Percentiles rank a stretch among this genome's conserved stretches.
These are phyloP conservation scores for Coemansia furcata DNA, from an alignment of 192 early-diverging fungal species.

Conservation along the genomic window DNA sequence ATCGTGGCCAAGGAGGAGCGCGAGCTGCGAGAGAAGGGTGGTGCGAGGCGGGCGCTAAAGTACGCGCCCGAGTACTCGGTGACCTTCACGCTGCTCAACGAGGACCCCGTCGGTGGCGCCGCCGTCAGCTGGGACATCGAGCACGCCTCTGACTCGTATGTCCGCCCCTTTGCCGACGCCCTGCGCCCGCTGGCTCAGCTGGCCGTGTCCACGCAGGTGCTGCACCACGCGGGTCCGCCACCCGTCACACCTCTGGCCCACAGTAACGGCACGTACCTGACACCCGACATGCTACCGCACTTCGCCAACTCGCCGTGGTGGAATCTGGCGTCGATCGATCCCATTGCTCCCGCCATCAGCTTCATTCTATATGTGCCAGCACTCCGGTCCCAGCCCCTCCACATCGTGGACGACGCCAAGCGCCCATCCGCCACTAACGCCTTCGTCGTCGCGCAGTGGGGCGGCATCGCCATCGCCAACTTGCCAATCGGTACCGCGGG, in stretches of 20 bases:
- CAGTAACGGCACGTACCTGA: slow-evolving; percentile 53
- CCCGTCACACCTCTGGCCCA: slow-evolving; percentile 60
- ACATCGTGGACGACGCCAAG: slow-evolving; percentile 53
- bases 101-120: slow-evolving; percentile 63
- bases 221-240: slow-evolving; percentile 75
- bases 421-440: slow-evolving; percentile 57
- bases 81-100: slow-evolving; percentile 85
- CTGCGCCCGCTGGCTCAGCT: slow-evolving; percentile 71
- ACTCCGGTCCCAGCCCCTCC: slow-evolving; percentile 63
- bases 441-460: slow-evolving; percentile 94
- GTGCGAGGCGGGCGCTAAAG: slow-evolving; percentile 59
- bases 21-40: neutral
- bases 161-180: slow-evolving; percentile 71
- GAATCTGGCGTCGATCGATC: slow-evolving; percentile 89
- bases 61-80: slow-evolving; percentile 83
- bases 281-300: slow-evolving; percentile 72
- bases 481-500: slow-evolving; percentile 8
- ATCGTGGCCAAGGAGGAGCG: slow-evolving; percentile 34
- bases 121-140: slow-evolving; percentile 83
- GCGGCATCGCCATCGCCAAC: slow-evolving; percentile 77
- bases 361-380: slow-evolving; percentile 88
- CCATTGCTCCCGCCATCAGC: slow-evolving; percentile 78
- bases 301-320: slow-evolving; percentile 97
- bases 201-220: slow-evolving; percentile 77
- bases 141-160: slow-evolving; percentile 59